Evolutionary conservation across 164 flowering plant species (phyloP), one percentile per base, ranked within the genome.

Genomic region (Stephania cephalantha): DNA sequence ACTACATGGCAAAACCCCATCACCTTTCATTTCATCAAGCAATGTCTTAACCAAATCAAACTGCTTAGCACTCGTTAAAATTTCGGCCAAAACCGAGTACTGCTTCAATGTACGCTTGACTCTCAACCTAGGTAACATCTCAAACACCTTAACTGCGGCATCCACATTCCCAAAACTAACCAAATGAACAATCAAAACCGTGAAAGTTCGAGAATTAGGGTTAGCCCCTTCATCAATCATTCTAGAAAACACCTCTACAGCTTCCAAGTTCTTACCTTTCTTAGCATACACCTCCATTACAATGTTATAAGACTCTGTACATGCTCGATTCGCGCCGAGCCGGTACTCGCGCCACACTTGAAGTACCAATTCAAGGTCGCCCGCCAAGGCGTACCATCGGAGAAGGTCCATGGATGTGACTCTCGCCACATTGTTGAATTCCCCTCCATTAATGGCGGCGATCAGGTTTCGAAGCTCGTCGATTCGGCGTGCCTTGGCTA

Each of bases 181-280:
- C 66, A 95, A 83, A 77, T 95, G 99, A 72, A 89, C 86, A 22
- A 95, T 87, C 64, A 95, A 78, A 66, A 91, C 78, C 2, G 94
- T 90, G 70, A 84, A 95, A 9, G 96, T 95, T 76, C 98, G 83
- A 9, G 86, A 83, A 87, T 95, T 95, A 2, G 97, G 97, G 73
- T 87, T 81, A 3, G 85, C 89, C 44, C 99, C 98, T 80, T 86
- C 88, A 31, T 79, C 79, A 73, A 92, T 79, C 88, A 92, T 76
- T 77, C 73, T 78, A 20, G 65, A 30, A 67, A 95, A 92, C 44
- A 81, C 71, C 72, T 81, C 53, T 61, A 90, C 90, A 9, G 98
- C 93, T 44, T 91, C 86, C 25, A 48, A 81, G 73, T 90, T 77
- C 82, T 76, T 78, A 12, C 92, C 85, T 66, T 10, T 85, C 13